Conservation (phyloP, 73 alveolate genomes). For the Tetrahymena borealis region DNA sequence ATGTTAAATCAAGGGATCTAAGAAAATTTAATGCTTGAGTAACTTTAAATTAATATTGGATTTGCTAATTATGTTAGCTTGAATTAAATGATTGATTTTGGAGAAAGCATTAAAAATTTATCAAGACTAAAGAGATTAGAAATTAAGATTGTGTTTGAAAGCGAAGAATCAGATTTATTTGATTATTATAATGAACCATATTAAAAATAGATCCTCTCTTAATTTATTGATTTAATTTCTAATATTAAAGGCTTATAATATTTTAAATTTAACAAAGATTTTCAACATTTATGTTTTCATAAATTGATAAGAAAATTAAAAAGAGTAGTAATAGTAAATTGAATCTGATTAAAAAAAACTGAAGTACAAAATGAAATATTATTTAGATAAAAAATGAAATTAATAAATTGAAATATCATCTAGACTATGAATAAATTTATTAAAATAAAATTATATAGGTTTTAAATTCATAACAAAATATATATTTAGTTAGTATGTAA, state of each 20-base stretch:
- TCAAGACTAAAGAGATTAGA: neutral
- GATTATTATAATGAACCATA: neutral
- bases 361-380: too few relatives aligned
- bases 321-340: neutral
- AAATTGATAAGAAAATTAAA: neutral
- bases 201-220: too few relatives aligned
- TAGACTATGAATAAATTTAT: too few relatives aligned
- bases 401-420: too few relatives aligned
- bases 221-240: neutral
- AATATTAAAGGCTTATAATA: neutral
- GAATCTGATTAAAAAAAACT: too few relatives aligned
- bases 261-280: neutral
- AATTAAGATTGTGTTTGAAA: neutral
- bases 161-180: neutral
- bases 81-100: neutral
- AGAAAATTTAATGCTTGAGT: neutral
- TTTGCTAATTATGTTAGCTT: neutral
- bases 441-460: too few relatives aligned
- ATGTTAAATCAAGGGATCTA: neutral
- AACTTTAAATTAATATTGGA: neutral
- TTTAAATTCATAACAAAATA: too few relatives aligned
- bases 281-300: neutral
- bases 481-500: too few relatives aligned
- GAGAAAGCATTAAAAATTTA: neutral
- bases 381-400: too few relatives aligned